Percentiles rank a stretch among this genome's conserved stretches.
Evolutionary conservation across 768 basidiomycete genomes (phyloP).

Genomic region (Hydnomerulius pinastri): DNA sequence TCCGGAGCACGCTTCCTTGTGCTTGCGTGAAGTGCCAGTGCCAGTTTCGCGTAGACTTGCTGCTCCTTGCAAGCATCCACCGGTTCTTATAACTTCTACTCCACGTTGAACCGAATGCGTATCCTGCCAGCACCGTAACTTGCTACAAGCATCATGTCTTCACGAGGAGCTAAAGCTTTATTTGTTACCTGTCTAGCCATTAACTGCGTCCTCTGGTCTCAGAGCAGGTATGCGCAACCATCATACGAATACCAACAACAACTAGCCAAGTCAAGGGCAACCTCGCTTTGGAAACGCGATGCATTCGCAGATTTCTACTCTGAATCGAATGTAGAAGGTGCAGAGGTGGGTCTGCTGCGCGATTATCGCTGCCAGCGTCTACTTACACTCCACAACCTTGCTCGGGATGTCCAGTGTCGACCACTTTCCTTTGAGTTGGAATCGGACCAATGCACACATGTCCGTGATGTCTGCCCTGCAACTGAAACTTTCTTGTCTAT

Average conservation of each 20-base stretch:
- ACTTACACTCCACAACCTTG: background rate
- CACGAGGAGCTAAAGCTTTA: slow-evolving; percentile 45
- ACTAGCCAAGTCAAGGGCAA: background rate
- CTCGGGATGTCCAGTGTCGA: slow-evolving; percentile 51
- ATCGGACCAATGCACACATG: slow-evolving; percentile 65
- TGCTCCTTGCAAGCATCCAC: too few relatives aligned
- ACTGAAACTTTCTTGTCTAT: slow-evolving; percentile 70
- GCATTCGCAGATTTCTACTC: background rate
- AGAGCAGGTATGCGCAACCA: slow-evolving; percentile 48
- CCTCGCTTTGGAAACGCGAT: slow-evolving; percentile 13
- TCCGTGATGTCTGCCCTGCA: slow-evolving; percentile 53
- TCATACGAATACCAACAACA: slow-evolving; percentile 9
- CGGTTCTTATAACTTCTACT: too few relatives aligned
- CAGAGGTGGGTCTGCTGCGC: slow-evolving; percentile 9
- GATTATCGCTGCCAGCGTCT: background rate
- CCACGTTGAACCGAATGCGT: background rate
- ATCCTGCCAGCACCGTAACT: slow-evolving; percentile 3
- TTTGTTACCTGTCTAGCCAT: slow-evolving; percentile 55
- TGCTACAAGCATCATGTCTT: slow-evolving; percentile 42
- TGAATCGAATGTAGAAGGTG: background rate
- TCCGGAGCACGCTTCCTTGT: too few relatives aligned
- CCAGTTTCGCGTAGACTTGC: too few relatives aligned
- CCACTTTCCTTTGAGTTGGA: slow-evolving; percentile 54
- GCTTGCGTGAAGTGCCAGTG: too few relatives aligned
- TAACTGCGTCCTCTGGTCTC: slow-evolving; percentile 69